Evolutionary conservation across 495 filamentous ascomycete species (phyloP).

Genomic region (Rostrohypoxylon terebratum): DNA sequence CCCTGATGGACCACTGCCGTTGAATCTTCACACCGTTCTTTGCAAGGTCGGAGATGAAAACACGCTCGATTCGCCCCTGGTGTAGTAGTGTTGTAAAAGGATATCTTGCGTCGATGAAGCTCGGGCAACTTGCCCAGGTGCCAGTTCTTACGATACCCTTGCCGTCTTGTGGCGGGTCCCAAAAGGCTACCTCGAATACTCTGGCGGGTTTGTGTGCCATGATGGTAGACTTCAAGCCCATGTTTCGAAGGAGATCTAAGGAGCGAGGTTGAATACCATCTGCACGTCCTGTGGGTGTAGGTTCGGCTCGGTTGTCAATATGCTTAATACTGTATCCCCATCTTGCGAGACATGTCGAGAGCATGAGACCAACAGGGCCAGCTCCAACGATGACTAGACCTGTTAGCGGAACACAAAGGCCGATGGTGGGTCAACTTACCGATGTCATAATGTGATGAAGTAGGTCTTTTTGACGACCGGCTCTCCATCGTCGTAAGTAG

Average conservation of each 20-base stretch:
- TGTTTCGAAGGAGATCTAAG: slow-evolving; percentile 78
- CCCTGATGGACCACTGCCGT: slow-evolving; percentile 71
- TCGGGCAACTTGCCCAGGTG: slow-evolving; percentile 77
- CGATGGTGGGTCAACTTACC: slow-evolving; percentile 28
- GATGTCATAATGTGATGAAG: slow-evolving; percentile 46
- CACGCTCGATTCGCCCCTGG: slow-evolving; percentile 78
- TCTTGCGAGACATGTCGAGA: slow-evolving; percentile 82
- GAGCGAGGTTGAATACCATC: slow-evolving; percentile 86
- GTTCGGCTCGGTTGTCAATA: slow-evolving; percentile 76
- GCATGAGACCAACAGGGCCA: slow-evolving; percentile 86
- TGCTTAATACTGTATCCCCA: slow-evolving; percentile 77
- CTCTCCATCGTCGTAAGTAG: slow-evolving; percentile 33
- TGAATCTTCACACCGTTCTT: slow-evolving; percentile 68
- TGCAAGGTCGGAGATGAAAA: slow-evolving; percentile 75
- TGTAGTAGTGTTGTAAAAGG: slow-evolving; percentile 81
- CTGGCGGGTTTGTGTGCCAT: slow-evolving; percentile 79
- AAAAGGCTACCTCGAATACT: slow-evolving; percentile 83
- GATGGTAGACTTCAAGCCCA: slow-evolving; percentile 77
- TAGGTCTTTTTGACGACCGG: slow-evolving; percentile 20
- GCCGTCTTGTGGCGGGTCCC: slow-evolving; percentile 70
- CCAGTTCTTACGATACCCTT: slow-evolving; percentile 74
- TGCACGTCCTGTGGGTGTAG: slow-evolving; percentile 77
- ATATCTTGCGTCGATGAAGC: slow-evolving; percentile 78
- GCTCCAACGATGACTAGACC: slow-evolving; percentile 82
- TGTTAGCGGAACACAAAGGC: slow-evolving; percentile 22